A percentile compares a stretch with the other conserved stretches of the same genome.
phyloP scores from a whole-genome alignment of 2,329 filamentous ascomycete genomes.

The Cadophora gregata region DNA sequence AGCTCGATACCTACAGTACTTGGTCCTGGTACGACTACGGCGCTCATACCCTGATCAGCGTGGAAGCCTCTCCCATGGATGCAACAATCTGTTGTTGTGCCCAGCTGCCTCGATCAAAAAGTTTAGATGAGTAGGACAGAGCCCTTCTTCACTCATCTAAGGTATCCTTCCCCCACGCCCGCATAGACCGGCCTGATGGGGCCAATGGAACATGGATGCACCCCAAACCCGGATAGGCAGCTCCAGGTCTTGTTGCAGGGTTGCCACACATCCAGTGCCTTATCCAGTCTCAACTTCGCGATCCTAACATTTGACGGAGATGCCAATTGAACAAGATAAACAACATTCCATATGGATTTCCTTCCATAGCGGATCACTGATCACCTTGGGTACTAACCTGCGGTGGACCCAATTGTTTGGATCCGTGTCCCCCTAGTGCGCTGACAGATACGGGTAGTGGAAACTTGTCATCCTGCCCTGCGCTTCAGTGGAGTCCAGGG shows the following conservation, averaged over 20 bases:
- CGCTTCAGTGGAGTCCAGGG: background rate
- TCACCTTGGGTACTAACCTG: background rate
- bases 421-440: slow-evolving; percentile 6
- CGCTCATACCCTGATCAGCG: background rate
- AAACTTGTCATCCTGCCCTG: background rate
- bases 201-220: slow-evolving; percentile 8
- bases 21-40: background rate
- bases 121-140: background rate
- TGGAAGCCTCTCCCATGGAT: background rate
- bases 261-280: background rate
- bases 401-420: slow-evolving; percentile 4
- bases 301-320: background rate
- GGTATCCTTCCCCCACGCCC: background rate
- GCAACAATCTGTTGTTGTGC: background rate
- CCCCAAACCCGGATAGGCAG: slow-evolving; percentile 5
- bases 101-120: background rate
- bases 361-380: background rate
- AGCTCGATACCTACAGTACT: background rate
- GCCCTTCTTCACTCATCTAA: background rate
- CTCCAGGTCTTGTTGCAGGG: slow-evolving; percentile 13
- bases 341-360: background rate
- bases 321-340: background rate
- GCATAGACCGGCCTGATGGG: slow-evolving; percentile 3
- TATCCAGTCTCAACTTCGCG: slow-evolving; percentile 1
- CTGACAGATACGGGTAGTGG: background rate